phyloP scores from a whole-genome alignment of 805 yeast genomes.

The Wickerhamiella australiensis region DNA sequence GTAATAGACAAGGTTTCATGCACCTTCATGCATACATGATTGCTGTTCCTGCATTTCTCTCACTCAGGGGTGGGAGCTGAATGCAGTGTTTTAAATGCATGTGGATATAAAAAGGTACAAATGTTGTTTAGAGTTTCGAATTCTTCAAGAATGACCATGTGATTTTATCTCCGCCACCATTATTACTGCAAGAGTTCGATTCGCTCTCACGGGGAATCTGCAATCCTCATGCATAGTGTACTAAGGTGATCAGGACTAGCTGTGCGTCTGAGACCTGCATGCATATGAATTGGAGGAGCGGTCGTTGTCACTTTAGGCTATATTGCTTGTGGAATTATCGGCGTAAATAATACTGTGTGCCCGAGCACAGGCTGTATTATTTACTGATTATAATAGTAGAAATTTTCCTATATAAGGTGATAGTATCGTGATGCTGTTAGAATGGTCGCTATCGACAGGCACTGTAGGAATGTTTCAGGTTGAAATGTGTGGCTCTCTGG shows the following conservation, averaged over 20 bases:
- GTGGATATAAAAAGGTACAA: neutral
- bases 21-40: neutral
- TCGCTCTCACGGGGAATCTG: neutral
- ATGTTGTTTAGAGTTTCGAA: neutral
- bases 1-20: neutral
- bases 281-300: neutral
- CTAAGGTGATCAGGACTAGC: conserved; percentile 1
- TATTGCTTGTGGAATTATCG: conserved; percentile 1
- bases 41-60: conserved; percentile 2
- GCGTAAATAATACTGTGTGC: neutral
- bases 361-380: conserved; percentile 4
- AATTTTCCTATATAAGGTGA: conserved; percentile 1
- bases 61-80: neutral
- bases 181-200: neutral
- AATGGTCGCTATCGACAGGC: neutral
- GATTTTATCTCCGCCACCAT: neutral
- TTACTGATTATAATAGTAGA: conserved; percentile 1
- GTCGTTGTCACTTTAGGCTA: neutral
- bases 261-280: conserved; percentile 8
- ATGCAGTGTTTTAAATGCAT: neutral
- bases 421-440: conserved; percentile 1
- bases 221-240: neutral
- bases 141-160: neutral
- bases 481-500: neutral
- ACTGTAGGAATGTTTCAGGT: conserved; percentile 2